Base-by-base conservation (phyloP, 257 asterid species). In the Solanum piurae region DNA sequence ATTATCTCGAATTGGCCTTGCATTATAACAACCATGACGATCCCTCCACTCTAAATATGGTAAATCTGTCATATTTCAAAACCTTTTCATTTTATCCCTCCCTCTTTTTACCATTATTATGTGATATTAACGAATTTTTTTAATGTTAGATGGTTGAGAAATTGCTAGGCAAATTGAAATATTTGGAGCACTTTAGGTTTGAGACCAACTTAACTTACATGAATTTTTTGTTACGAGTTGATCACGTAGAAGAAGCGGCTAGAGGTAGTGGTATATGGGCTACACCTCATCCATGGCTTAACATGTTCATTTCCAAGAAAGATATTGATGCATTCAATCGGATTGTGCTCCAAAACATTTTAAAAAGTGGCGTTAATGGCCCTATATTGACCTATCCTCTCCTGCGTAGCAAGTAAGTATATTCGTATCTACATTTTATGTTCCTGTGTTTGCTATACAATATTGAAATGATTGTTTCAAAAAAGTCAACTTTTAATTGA, bases 201-300 rank as follows among this genome's bases (percentile, higher is more conserved):
- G 88, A 88, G 62, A 89, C 76, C 74, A 96, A 95, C 23, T 86
- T 92, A 85, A 89, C 88, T 85, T 97, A 97, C 90, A 88, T 91
- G 92, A 91, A 93, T 0, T 97, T 97, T 31, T 79, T 97, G 84
- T n/a, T 90, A 83, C 98, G 99, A 2, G 99, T 97, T 85, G 95
- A 97, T 86, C 93, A 91, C 5, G 95, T 89, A 4, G 99, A 95
- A 87, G 88, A 93, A 83, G 92, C 92, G 49, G 98, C 98, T 38
- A 95, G 91, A 89, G 94, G 91, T 37, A 92, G 89, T 12, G 98
- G 98, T 71, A 95, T 93, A 87, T 97, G 98, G 99, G 96, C 94
- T 27, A 94, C 98, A 83, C 99, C 98, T 71, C 99, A 97, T 93
- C 98, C 99, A 4, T 97, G 99, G 99, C 98, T 97, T 74, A 97